A percentile compares a stretch with the other conserved stretches of the same genome.
phyloP scores from a whole-genome alignment of 2,329 filamentous ascomycete genomes.

The Coniochaeta prunicola region DNA sequence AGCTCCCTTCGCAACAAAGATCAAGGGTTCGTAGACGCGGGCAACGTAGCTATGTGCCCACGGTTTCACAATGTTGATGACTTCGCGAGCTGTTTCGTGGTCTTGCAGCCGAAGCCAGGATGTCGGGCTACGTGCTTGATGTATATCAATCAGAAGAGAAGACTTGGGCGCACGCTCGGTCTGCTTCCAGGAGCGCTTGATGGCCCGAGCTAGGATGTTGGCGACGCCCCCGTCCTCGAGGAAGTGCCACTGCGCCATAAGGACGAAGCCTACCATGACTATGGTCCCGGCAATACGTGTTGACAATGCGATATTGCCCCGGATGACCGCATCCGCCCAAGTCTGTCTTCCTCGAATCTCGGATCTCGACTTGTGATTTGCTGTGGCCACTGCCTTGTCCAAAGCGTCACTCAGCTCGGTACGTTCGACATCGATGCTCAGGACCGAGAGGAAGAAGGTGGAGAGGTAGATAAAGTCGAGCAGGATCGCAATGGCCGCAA shows the following conservation, averaged over 20 bases:
- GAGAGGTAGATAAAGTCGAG: conserved; percentile 74
- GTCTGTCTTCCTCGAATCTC: conserved; percentile 25
- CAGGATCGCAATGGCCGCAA: conserved; percentile 65
- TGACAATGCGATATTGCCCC: conserved; percentile 59
- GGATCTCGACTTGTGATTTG: conserved; percentile 28
- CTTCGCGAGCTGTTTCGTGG: conserved; percentile 68
- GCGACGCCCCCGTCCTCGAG: conserved; percentile 51
- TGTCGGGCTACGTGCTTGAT: conserved; percentile 67
- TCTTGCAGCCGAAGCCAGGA: conserved; percentile 74
- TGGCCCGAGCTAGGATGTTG: conserved; percentile 25
- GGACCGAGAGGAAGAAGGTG: conserved; percentile 72
- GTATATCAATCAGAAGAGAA: conserved; percentile 50
- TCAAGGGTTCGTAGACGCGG: conserved; percentile 65
- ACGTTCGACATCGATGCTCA: conserved; percentile 71
- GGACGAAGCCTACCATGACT: conserved; percentile 64
- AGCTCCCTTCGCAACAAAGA: conserved; percentile 64
- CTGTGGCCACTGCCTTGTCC: conserved; percentile 35
- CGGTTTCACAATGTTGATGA: conserved; percentile 71
- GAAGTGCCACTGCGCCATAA: conserved; percentile 73
- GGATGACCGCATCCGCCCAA: conserved; percentile 56
- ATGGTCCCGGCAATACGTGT: conserved; percentile 70
- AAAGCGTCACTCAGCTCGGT: conserved; percentile 70
- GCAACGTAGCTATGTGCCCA: conserved; percentile 64
- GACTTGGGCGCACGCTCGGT: conserved; percentile 20
- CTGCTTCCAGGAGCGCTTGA: conserved; percentile 20